Evolutionary conservation across 2,329 filamentous ascomycete genomes (phyloP).

Genomic region (Phaeosphaeria sp.): DNA sequence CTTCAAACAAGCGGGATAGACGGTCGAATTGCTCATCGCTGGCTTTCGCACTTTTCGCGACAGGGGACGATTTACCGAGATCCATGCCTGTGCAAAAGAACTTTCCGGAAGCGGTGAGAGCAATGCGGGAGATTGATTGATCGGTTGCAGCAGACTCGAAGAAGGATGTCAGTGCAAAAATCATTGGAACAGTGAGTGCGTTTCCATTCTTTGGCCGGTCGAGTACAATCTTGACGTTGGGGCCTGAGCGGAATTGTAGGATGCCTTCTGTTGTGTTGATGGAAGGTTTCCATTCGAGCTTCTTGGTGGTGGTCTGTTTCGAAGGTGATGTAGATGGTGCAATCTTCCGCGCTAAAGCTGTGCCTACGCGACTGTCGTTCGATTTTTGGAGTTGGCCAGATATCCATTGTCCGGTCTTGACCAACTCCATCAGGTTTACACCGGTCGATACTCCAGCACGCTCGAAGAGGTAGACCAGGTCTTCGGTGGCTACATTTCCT

Average conservation of each 20-base stretch:
- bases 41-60: constrained; percentile 9
- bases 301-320: not conserved
- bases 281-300: not conserved
- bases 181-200: constrained; percentile 48
- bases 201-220: constrained; percentile 51
- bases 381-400: constrained; percentile 16
- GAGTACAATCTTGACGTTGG: constrained; percentile 39
- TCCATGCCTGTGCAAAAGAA: constrained; percentile 55
- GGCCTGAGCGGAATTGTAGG: constrained; percentile 36
- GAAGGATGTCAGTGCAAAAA: constrained; percentile 35
- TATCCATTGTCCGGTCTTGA: constrained; percentile 32
- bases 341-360: constrained; percentile 6
- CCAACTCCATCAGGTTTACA: constrained; percentile 23
- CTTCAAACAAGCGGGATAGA: constrained; percentile 42
- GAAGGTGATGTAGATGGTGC: not conserved
- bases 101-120: constrained; percentile 45
- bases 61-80: constrained; percentile 26
- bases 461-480: constrained; percentile 33
- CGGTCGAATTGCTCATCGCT: constrained; percentile 4
- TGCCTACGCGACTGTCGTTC: constrained; percentile 32
- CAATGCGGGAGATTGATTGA: constrained; percentile 42
- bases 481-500: constrained; percentile 37
- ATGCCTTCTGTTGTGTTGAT: constrained; percentile 28
- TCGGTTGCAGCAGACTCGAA: constrained; percentile 35
- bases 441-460: constrained; percentile 30